Conservation (phyloP, 306 rosid species). For the Fragaria nilgerrensis region DNA sequence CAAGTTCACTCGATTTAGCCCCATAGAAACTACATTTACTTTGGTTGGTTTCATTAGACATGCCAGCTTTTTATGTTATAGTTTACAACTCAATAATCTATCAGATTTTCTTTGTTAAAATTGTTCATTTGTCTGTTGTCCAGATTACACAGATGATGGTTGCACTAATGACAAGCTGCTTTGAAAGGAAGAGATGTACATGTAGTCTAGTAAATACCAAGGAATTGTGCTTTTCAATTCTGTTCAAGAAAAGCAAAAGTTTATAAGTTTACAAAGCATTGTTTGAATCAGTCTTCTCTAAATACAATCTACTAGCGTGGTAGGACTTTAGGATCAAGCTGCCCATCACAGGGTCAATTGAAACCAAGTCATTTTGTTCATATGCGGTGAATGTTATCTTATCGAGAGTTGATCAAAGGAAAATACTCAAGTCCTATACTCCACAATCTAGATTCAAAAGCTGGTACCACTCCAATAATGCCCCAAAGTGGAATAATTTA, state of each 20-base stretch:
- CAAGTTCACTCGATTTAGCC: not conserved
- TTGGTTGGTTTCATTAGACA: not conserved
- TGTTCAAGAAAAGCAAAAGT: not conserved
- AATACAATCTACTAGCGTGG: not conserved
- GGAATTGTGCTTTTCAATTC: not conserved
- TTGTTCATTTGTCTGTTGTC: not conserved
- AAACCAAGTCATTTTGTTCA: not conserved
- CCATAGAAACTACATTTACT: not conserved
- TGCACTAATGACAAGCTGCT: not conserved
- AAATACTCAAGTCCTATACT: not conserved
- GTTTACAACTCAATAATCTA: not conserved
- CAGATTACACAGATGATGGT: not conserved
- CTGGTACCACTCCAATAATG: not conserved
- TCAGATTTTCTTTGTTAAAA: not conserved
- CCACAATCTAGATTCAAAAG: not conserved
- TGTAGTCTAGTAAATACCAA: not conserved
- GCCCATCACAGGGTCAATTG: not conserved
- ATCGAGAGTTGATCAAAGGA: not conserved
- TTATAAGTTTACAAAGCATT: not conserved
- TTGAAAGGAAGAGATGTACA: constrained; percentile 3
- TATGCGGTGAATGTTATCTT: not conserved
- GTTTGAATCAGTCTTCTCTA: not conserved
- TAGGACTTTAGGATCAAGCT: not conserved
- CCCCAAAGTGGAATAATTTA: not conserved
- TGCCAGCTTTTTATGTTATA: not conserved